Percentiles rank a stretch among this genome's conserved stretches.
Conservation (phyloP, 2,329 filamentous ascomycete genomes). For the Aureobasidium sp. region DNA sequence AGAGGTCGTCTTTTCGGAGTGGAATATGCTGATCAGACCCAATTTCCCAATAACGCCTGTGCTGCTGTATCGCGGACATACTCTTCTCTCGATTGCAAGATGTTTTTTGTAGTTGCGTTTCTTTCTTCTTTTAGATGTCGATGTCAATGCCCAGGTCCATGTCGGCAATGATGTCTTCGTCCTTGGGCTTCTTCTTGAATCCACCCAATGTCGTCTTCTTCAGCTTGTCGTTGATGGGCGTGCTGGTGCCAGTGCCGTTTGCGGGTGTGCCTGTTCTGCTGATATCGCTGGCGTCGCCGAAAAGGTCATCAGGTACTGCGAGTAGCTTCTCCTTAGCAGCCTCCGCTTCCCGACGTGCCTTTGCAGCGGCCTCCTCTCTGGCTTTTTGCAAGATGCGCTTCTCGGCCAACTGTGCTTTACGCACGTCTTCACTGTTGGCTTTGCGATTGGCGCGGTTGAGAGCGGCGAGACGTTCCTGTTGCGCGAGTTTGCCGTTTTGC, state of each 20-base stretch:
- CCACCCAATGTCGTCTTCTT: constrained; percentile 32
- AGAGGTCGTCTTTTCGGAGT: no score
- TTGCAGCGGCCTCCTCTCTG: constrained; percentile 49
- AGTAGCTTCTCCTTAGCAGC: constrained; percentile 24
- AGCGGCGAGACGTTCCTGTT: constrained; percentile 75
- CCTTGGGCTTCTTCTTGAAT: constrained; percentile 61
- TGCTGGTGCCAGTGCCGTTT: constrained; percentile 26
- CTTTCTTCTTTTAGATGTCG: constrained; percentile 51
- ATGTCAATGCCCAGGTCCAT: constrained; percentile 90
- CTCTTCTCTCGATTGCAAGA: not conserved
- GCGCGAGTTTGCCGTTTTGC: constrained; percentile 40
- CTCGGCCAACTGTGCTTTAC: constrained; percentile 81
- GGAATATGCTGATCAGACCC: no score
- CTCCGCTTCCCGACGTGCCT: constrained; percentile 35
- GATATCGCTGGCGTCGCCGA: constrained; percentile 35
- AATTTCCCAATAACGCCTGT: not conserved
- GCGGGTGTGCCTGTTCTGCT: constrained; percentile 43
- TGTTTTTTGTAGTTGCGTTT: not conserved
- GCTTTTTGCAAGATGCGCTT: constrained; percentile 30
- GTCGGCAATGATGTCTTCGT: constrained; percentile 80
- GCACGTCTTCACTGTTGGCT: constrained; percentile 80
- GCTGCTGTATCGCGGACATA: not conserved
- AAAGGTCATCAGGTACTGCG: constrained; percentile 34
- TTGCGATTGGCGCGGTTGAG: constrained; percentile 79
- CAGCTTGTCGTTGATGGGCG: constrained; percentile 36